These are phyloP conservation scores for Picea glauca DNA, from an alignment of 75 land plant species.

Conservation along the genomic window DNA sequence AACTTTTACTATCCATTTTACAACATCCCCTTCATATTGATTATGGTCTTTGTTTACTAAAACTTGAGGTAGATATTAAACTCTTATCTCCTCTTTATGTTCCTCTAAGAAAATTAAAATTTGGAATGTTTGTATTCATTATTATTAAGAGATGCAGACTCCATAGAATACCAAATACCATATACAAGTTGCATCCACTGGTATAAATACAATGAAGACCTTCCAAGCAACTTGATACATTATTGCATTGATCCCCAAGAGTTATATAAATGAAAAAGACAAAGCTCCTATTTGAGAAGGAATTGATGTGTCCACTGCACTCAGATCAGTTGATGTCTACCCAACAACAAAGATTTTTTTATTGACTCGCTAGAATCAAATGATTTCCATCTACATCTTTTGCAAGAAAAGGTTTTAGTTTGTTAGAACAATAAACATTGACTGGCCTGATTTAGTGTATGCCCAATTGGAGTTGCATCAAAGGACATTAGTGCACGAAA, in stretches of 20 bases:
- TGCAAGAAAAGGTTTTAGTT: not conserved
- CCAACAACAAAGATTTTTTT: not conserved
- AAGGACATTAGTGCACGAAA: slow-evolving; percentile 96
- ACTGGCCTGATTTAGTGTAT: slow-evolving; percentile 78
- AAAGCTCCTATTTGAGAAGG: slow-evolving; percentile 15
- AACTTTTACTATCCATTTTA: not conserved
- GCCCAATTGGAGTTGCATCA: slow-evolving; percentile 89
- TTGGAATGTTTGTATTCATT: not conserved
- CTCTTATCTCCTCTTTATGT: not conserved
- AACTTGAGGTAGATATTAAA: not conserved
- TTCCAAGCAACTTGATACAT: slow-evolving; percentile 31
- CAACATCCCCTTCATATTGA: not conserved
- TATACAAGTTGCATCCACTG: slow-evolving; percentile 10
- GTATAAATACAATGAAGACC: slow-evolving; percentile 25
- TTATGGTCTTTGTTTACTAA: not conserved
- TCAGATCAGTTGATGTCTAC: slow-evolving; percentile 24
- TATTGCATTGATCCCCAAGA: slow-evolving; percentile 22
- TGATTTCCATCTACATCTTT: not conserved
- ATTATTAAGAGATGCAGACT: not conserved
- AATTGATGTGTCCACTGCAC: slow-evolving; percentile 18
- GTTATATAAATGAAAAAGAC: slow-evolving; percentile 9
- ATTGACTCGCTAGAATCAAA: not conserved
- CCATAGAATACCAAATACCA: slow-evolving; percentile 7
- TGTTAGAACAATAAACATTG: too few relatives aligned
- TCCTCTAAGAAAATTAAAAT: not conserved